Evolutionary conservation across 176 grass and related monocot genomes (phyloP), one percentile per base, ranked within the genome.

Genomic region (Triticum timopheevii): DNA sequence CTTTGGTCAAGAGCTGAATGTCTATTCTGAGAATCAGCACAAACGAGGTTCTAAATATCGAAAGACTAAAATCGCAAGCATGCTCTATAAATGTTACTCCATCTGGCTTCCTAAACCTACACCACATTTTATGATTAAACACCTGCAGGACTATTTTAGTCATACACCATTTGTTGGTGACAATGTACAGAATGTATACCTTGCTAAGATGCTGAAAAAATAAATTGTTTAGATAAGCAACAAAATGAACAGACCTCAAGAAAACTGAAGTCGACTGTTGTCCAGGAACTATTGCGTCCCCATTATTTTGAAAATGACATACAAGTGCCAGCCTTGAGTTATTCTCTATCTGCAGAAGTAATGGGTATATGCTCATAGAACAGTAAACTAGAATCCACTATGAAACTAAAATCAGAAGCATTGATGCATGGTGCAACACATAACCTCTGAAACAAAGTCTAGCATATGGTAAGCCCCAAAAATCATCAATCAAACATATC

Each of bases 341-440:
- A 11, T 97, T 97, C 72, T 92, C 85, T 84, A 97, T 90, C 94
- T 97, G 94, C 90, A 85, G 82, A 88, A 81, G 80, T 65, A 86
- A 73, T 52, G 73, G 23, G 34, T 27, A 69, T 62, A 87, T 86
- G 72, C n/a, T 64, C 62, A 82, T 87, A 83, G 38, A 82, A 84
- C 54, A 85, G 27, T 54, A 66, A 64, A 83, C 47, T 76, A 83
- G 35, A 61, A 82, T 36, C 81, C 8, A 42, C 31, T 25, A 44
- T 81, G 36, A 12, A 82, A 81, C 25, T 39, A 73, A 40, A 90
- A 44, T 13, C 34, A 59, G 61, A 85, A 68, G 31, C 63, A 74
- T 23, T 31, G 23, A 39, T 31, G 80, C 31, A 76, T 58, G 56
- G 63, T 70, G 33, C 44, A 80, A 44, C 16, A 80, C 7, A 75